Evolutionary conservation across 2,329 filamentous ascomycete species (phyloP).

Genomic region (Beauveria sp.): DNA sequence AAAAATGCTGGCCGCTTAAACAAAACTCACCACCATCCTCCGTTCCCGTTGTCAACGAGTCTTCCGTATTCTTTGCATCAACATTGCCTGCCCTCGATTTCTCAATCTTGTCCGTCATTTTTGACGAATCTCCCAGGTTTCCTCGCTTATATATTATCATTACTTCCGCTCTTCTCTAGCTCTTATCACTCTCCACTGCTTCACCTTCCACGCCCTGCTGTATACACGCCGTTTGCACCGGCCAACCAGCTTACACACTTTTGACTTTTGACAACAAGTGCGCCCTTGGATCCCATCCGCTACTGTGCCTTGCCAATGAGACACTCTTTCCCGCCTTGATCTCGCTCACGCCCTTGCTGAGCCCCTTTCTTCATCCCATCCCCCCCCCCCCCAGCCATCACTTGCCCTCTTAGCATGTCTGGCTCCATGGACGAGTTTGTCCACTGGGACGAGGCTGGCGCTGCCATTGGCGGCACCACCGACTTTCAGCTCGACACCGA

Average conservation of each 20-base stretch:
- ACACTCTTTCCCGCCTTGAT: slow-evolving; percentile 19
- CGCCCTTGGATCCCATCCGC: slow-evolving; percentile 8
- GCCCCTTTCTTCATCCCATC: neutral
- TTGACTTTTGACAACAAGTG: neutral
- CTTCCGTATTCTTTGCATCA: slow-evolving; percentile 8
- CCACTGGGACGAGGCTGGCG: slow-evolving; percentile 49
- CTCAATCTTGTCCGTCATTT: neutral
- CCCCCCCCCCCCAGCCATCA: neutral
- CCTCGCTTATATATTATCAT: neutral
- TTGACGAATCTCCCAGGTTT: neutral
- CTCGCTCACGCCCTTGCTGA: slow-evolving; percentile 8
- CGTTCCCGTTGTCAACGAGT: neutral
- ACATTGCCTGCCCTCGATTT: neutral
- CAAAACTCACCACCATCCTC: slow-evolving; percentile 10
- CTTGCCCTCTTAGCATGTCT: neutral
- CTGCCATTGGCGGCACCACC: slow-evolving; percentile 23
- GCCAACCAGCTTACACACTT: slow-evolving; percentile 3
- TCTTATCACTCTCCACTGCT: neutral
- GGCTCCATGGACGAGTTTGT: slow-evolving; percentile 56
- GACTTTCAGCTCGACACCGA: slow-evolving; percentile 21
- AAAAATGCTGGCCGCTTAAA: neutral
- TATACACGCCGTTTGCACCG: neutral
- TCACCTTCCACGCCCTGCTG: neutral
- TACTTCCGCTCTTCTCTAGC: neutral
- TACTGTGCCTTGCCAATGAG: slow-evolving; percentile 10